Conservation (phyloP, 78 protist genomes). For the Tieghemostelium lacteum region DNA sequence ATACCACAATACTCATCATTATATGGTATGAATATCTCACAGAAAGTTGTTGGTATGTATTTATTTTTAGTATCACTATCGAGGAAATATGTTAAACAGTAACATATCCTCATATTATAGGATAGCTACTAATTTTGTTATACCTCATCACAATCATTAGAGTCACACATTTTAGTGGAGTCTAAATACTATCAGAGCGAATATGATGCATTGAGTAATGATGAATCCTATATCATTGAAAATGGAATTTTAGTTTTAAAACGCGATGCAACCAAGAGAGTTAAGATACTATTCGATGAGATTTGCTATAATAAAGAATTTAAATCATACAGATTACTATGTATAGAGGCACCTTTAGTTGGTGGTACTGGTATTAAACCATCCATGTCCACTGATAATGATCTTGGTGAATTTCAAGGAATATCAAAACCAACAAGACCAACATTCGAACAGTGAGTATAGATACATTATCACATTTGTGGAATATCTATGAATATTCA, state of each 20-base stretch:
- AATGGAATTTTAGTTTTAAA: constrained; percentile 23
- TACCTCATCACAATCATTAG: neutral
- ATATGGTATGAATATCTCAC: constrained; percentile 57
- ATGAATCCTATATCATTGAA: constrained; percentile 38
- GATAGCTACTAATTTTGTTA: neutral
- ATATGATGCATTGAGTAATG: constrained; percentile 44
- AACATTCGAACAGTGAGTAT: constrained; percentile 53
- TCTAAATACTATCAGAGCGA: constrained; percentile 65
- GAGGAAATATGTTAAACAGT: neutral
- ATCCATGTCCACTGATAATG: constrained; percentile 29
- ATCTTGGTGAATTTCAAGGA: constrained; percentile 4
- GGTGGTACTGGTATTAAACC: constrained; percentile 68
- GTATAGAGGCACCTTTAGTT: constrained; percentile 64
- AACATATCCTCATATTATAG: neutral
- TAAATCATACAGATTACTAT: constrained; percentile 45
- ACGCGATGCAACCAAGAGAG: constrained; percentile 9
- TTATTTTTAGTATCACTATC: neutral
- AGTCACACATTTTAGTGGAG: constrained; percentile 66
- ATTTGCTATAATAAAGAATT: constrained; percentile 65
- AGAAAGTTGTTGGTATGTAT: constrained; percentile 47
- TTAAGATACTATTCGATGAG: constrained; percentile 61
- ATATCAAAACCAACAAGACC: constrained; percentile 51
- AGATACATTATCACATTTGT: neutral
- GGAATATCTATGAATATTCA: neutral
- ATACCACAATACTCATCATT: constrained; percentile 58